Base-by-base conservation (phyloP, 768 basidiomycete genomes). In the Termitomyces eurrhizus region DNA sequence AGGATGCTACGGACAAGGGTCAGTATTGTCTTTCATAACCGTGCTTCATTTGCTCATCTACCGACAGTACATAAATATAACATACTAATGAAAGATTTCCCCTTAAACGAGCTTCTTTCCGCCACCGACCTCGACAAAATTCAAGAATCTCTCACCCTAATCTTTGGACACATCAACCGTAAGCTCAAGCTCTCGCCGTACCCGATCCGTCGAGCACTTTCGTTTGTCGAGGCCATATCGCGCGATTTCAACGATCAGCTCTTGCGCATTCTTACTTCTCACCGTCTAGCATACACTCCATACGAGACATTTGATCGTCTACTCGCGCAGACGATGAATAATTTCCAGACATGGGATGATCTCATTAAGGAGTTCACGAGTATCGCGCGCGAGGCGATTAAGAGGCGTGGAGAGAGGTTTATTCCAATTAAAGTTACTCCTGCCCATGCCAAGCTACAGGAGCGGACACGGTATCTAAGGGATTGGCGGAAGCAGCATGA, bases 31-130 rank as follows among this genome's bases (percentile, higher is more conserved):
- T 14, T 45, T 37, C n/a, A 53, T 52, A 7, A 33, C 60, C 18
- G 13, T 14, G 26, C 44, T 9, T n/a, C 36, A 45, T 21, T 51
- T 16, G 36, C 54, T 55, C 14, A 58, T 16, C 59, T 52, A 26
- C 60, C 55, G 24, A 4, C 65, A 93, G 96, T 98, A 12, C 94
- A 95, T 80, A 98, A 97, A 73, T 96, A 98, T 79, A 98, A 99
- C 69, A 89, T 92, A 63, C 81, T 98, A 59, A 98, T 99, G 97
- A 97, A 96, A 75, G 97, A 99, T 70, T 98, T 98, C 67, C 97
- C 97, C 0, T 80, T 99, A 33, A 97, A 99, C 71, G 96, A 98
- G 69, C 86, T 98, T 21, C 83, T 99, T 32, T 93, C 95, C 9
- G 94, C 97, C 0, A 97, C 97, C 2, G 97, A 98, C 72, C 84